Percentiles rank a stretch among this genome's conserved stretches.
These are phyloP conservation scores for Pascua guehoae DNA, from an alignment of 1,284 basidiomycete genomes.

Conservation along the genomic window DNA sequence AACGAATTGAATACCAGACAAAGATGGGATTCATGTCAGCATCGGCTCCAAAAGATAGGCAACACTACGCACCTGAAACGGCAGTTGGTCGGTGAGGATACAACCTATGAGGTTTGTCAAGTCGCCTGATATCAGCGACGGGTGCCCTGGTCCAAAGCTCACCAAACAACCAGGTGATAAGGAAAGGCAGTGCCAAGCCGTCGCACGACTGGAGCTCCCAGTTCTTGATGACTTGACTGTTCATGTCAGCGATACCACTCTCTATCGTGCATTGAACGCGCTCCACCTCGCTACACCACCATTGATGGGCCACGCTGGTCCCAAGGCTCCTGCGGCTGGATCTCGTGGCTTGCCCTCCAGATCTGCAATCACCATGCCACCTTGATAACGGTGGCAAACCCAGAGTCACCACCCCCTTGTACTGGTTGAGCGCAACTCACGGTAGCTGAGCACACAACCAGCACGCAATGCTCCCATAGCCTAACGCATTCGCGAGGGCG, in stretches of 20 bases:
- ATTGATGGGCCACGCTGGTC: too few relatives aligned
- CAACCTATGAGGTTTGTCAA: conserved; percentile 82
- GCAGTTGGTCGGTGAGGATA: conserved; percentile 83
- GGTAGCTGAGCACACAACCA: conserved; percentile 91
- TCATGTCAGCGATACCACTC: neutral
- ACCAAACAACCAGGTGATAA: conserved; percentile 87
- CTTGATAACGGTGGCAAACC: too few relatives aligned
- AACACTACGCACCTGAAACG: conserved; percentile 69
- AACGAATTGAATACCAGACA: neutral
- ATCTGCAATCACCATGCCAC: too few relatives aligned
- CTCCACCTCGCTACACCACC: too few relatives aligned
- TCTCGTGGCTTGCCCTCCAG: too few relatives aligned
- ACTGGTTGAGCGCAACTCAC: conserved; percentile 55
- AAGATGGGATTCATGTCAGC: neutral
- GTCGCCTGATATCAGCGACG: conserved; percentile 61
- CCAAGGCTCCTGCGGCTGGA: too few relatives aligned
- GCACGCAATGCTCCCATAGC: conserved; percentile 72
- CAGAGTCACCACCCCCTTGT: too few relatives aligned
- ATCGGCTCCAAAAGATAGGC: too few relatives aligned
- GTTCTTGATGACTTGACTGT: conserved; percentile 78
- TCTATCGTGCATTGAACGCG: too few relatives aligned
- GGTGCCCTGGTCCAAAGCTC: conserved; percentile 26
- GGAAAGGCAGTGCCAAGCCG: conserved; percentile 81
- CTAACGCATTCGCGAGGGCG: conserved; percentile 36
- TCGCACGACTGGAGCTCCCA: conserved; percentile 68